These are phyloP conservation scores for Chenopodium suecicum DNA, from an alignment of 148 eudicot species.

Conservation along the genomic window DNA sequence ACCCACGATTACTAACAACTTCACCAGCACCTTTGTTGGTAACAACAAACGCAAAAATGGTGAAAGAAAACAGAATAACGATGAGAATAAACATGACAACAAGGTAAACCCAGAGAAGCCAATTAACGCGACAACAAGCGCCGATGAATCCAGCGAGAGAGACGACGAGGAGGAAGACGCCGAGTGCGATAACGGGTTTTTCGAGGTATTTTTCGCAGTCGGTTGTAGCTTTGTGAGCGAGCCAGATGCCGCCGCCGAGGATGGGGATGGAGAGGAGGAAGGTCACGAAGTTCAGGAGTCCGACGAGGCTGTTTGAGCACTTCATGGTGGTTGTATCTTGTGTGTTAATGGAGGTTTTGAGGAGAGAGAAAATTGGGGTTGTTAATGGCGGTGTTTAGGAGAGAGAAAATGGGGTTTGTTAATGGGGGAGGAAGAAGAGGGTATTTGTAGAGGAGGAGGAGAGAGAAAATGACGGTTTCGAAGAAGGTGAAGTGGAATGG, in stretches of 20 bases:
- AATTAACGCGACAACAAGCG: slow-evolving; percentile 71
- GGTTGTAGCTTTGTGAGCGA: slow-evolving; percentile 48
- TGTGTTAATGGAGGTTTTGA: neutral
- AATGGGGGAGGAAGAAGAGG: neutral
- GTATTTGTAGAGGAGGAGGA: neutral
- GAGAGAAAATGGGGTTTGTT: neutral
- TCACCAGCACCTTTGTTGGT: slow-evolving; percentile 87
- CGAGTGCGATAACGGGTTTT: slow-evolving; percentile 58
- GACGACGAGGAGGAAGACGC: slow-evolving; percentile 61
- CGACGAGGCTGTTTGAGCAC: slow-evolving; percentile 54
- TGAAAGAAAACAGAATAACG: slow-evolving; percentile 55
- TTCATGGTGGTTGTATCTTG: slow-evolving; percentile 20
- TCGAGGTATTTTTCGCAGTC: slow-evolving; percentile 74
- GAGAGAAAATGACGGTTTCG: neutral
- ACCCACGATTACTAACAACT: slow-evolving; percentile 47
- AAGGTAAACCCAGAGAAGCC: slow-evolving; percentile 81
- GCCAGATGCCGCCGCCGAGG: slow-evolving; percentile 74
- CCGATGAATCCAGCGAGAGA: slow-evolving; percentile 79
- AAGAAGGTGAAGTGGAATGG: neutral
- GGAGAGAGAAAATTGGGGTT: neutral
- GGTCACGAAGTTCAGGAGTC: slow-evolving; percentile 62
- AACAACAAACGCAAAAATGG: slow-evolving; percentile 80
- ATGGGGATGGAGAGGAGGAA: slow-evolving; percentile 78
- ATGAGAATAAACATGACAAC: slow-evolving; percentile 79
- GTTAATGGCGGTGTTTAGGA: neutral